These are phyloP conservation scores for Kodamaea sagamina DNA, from an alignment of 805 yeast species.

Conservation along the genomic window DNA sequence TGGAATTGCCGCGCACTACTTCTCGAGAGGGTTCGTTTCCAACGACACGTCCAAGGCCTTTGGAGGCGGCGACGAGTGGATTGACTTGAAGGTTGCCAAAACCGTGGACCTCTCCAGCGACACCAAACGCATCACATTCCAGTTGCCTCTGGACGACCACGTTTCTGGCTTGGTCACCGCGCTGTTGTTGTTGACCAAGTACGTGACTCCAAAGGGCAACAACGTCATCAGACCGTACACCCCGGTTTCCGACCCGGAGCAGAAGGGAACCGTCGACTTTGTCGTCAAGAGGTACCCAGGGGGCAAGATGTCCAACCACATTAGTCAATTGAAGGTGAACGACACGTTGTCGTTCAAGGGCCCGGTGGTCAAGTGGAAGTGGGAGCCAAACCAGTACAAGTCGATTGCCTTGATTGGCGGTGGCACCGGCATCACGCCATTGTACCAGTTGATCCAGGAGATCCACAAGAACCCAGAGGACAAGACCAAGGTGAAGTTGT, in stretches of 20 bases:
- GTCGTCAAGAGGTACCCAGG: slow-evolving; percentile 81
- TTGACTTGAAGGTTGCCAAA: slow-evolving; percentile 58
- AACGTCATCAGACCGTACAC: slow-evolving; percentile 89
- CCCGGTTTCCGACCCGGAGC: slow-evolving; percentile 71
- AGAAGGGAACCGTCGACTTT: slow-evolving; percentile 74
- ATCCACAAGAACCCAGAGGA: slow-evolving; percentile 79
- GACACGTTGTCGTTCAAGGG: slow-evolving; percentile 93
- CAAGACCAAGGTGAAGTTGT: slow-evolving; percentile 81
- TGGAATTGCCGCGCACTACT: slow-evolving; percentile 34
- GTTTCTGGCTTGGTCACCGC: slow-evolving; percentile 79
- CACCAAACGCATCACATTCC: slow-evolving; percentile 70
- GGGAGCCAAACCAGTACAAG: slow-evolving; percentile 83
- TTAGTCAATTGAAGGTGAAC: slow-evolving; percentile 66
- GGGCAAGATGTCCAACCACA: slow-evolving; percentile 81
- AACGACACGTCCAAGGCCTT: slow-evolving; percentile 51
- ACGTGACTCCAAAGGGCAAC: slow-evolving; percentile 77
- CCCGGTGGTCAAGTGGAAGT: slow-evolving; percentile 87
- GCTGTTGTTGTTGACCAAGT: slow-evolving; percentile 79
- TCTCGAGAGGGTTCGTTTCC: slow-evolving; percentile 24
- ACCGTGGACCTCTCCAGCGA: slow-evolving; percentile 55
- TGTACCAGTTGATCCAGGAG: slow-evolving; percentile 81
- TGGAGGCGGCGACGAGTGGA: slow-evolving; percentile 67
- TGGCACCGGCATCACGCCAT: slow-evolving; percentile 96
- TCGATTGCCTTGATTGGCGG: slow-evolving; percentile 86
- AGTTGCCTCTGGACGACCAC: slow-evolving; percentile 64